Evolutionary conservation across 2,329 filamentous ascomycete species (phyloP).

Genomic region (Colletotrichum liaoningense): DNA sequence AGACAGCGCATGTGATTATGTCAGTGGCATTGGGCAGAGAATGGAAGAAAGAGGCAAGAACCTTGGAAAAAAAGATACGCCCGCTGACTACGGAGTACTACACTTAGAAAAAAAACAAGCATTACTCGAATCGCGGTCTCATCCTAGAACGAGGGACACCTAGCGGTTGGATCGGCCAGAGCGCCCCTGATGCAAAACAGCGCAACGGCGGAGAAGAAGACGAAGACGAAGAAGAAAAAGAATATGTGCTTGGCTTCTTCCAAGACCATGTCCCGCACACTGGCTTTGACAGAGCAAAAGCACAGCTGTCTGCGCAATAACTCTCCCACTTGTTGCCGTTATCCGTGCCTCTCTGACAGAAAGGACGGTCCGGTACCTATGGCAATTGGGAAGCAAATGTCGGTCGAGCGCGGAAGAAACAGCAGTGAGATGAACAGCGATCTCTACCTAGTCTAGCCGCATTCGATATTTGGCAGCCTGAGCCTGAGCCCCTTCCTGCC

Average conservation of each 20-base stretch:
- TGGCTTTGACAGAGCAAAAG: background rate
- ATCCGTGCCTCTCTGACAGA: constrained; percentile 4
- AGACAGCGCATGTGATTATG: constrained; percentile 28
- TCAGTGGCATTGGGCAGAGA: constrained; percentile 23
- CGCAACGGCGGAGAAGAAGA: background rate
- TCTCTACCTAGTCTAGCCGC: constrained; percentile 5
- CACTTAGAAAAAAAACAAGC: background rate
- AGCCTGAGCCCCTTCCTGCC: constrained; percentile 21
- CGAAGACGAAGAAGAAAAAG: background rate
- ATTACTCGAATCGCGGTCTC: background rate
- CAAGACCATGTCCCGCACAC: background rate
- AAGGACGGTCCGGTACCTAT: background rate
- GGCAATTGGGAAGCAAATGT: background rate
- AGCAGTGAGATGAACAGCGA: constrained; percentile 20
- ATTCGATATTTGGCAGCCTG: constrained; percentile 30
- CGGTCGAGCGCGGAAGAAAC: constrained; percentile 13
- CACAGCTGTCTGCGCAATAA: background rate
- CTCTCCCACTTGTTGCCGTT: background rate
- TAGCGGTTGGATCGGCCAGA: constrained; percentile 18
- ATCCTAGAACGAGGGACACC: background rate
- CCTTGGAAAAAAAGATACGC: background rate
- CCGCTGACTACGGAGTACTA: constrained; percentile 13
- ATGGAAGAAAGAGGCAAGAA: constrained; percentile 5
- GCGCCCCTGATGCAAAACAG: background rate
- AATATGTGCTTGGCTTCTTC: background rate